Evolutionary conservation across 352 stramenopile species (phyloP), one percentile per base, ranked within the genome.

Genomic region (Phytophthora brassicae): DNA sequence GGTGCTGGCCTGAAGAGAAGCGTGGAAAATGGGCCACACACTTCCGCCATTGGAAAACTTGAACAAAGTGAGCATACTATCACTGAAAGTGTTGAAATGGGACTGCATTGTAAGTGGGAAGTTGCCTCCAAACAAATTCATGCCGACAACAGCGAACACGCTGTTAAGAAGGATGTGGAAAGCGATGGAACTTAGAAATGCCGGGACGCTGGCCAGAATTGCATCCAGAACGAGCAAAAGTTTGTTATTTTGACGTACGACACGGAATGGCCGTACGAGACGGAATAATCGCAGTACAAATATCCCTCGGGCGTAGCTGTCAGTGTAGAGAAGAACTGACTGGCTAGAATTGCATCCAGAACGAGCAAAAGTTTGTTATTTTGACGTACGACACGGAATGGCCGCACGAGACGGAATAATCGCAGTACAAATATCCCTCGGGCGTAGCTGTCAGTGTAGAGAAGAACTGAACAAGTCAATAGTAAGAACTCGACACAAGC

Each of bases 11-110:
- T 84, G 70, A 23, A 92, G 72, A 1, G 83, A 89, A 8, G 79
- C 80, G 41, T 89, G 77, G 26, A 95, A 89, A 33, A 96, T 87
- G 22, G 79, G 73, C 88, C 86, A 96, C 29, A 84, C 87, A 39
- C 88, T 85, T 0, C 84, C 86, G 6, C 88, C 88, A 48, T 84
- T 93, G 36, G 87, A 79, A 39, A 94, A 84, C 54, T 95, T 94
- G 59, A 94, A 95, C 1, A 96, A 71, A 9, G 86, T 94, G 3
- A 96, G 70, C 70, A 94, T 81, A 45, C 77, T 84, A 55, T 94
- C 84, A 14, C 81, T 80, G 47, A 94, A 96, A 7, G 88, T 93
- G 38, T 94, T 88, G 51, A 88, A 96, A 20, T 96, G 75, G 0
- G 82, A 89, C 20, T 72, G 68, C 78, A 89, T 91, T 5, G 78